A percentile compares a stretch with the other conserved stretches of the same genome.
Conservation (phyloP, 2,329 filamentous ascomycete species). For the Paraphoma sp. region DNA sequence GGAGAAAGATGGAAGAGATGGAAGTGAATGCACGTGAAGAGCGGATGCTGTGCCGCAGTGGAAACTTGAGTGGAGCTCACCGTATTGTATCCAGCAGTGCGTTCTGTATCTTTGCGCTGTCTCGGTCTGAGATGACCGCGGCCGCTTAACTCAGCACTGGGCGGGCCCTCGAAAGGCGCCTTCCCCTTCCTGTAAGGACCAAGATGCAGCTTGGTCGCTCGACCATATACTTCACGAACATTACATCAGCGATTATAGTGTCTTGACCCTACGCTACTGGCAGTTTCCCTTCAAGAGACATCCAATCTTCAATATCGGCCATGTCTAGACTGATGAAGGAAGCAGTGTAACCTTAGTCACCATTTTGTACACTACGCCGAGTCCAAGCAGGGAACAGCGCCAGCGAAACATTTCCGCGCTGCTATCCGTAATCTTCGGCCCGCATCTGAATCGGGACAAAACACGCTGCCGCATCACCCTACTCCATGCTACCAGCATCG, state of each 20-base stretch:
- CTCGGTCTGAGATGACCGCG: conserved; percentile 1
- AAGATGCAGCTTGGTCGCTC: background rate
- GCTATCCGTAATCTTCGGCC: background rate
- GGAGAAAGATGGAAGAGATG: too few species aligned
- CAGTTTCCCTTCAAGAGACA: too few species aligned
- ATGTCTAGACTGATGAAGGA: background rate
- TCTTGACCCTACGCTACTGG: too few species aligned
- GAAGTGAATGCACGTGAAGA: background rate
- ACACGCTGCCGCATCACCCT: too few species aligned
- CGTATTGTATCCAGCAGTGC: conserved; percentile 4
- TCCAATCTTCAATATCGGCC: too few species aligned
- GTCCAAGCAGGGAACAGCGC: background rate
- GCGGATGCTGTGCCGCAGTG: background rate
- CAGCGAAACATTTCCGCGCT: background rate
- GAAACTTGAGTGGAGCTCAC: conserved; percentile 3
- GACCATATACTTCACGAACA: too few species aligned
- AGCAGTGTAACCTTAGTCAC: background rate
- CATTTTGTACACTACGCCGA: background rate
- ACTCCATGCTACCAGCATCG: too few species aligned
- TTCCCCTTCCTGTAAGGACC: background rate
- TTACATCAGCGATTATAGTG: too few species aligned
- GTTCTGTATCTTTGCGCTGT: conserved; percentile 7
- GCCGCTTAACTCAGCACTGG: conserved; percentile 3
- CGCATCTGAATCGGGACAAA: too few species aligned
- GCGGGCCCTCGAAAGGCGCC: background rate